phyloP scores from a whole-genome alignment of 257 asterid species.

The Primulina huaijiensis region DNA sequence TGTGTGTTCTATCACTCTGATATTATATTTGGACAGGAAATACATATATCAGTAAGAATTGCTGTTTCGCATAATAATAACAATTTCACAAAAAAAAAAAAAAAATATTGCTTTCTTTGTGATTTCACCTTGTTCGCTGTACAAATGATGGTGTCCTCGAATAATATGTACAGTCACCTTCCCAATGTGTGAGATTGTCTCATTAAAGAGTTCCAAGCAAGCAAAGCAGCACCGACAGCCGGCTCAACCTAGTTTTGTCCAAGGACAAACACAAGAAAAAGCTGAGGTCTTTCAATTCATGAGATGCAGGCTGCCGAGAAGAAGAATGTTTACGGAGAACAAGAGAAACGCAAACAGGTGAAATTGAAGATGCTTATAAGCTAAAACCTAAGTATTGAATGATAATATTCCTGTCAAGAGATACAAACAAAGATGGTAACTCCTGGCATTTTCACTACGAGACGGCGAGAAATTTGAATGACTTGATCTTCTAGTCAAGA shows the following conservation, averaged over 20 bases:
- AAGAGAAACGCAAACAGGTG: background rate
- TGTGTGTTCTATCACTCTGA: background rate
- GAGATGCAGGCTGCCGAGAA: background rate
- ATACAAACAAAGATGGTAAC: background rate
- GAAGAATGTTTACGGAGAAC: background rate
- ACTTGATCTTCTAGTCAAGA: background rate
- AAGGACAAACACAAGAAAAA: background rate
- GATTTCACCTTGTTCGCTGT: slow-evolving; percentile 20
- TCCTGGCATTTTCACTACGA: background rate
- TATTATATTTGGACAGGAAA: background rate
- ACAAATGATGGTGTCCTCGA: slow-evolving; percentile 11
- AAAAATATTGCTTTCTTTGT: slow-evolving; percentile 16
- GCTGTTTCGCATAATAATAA: background rate
- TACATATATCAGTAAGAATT: background rate
- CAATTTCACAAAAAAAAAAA: background rate
- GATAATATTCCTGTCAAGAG: background rate
- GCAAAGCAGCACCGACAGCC: slow-evolving; percentile 83
- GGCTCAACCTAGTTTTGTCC: slow-evolving; percentile 59
- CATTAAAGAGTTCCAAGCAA: slow-evolving; percentile 69
- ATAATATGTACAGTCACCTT: slow-evolving; percentile 24
- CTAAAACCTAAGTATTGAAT: background rate
- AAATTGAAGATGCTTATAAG: background rate
- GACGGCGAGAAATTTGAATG: background rate
- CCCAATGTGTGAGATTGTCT: slow-evolving; percentile 38
- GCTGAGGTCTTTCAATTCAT: background rate